phyloP scores from a whole-genome alignment of 2,329 filamentous ascomycete genomes.

The Aspergillus latus region DNA sequence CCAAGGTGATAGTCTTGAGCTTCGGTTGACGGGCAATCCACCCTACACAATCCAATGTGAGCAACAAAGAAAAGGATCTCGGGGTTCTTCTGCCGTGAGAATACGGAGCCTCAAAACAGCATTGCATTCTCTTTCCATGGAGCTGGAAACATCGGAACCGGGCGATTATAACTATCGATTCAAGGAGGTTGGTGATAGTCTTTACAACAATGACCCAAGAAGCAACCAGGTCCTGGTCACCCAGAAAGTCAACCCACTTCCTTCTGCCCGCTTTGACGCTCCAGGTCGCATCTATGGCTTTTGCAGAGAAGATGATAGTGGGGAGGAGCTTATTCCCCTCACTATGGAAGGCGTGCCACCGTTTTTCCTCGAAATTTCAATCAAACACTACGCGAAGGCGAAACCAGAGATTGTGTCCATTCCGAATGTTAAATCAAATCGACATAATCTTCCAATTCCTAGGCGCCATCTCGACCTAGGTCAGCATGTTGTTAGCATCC shows the following conservation, averaged over 20 bases:
- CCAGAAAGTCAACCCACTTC: constrained; percentile 81
- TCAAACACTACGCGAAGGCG: constrained; percentile 82
- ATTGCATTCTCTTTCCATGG: constrained; percentile 71
- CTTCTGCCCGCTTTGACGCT: constrained; percentile 76
- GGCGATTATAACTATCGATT: constrained; percentile 87
- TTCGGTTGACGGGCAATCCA: constrained; percentile 74
- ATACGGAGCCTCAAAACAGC: constrained; percentile 75
- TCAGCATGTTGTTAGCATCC: constrained; percentile 84
- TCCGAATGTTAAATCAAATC: constrained; percentile 71
- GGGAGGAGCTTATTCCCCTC: constrained; percentile 85
- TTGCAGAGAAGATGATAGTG: constrained; percentile 78
- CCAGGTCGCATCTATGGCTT: constrained; percentile 94
- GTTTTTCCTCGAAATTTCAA: constrained; percentile 86
- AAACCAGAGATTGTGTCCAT: constrained; percentile 80
- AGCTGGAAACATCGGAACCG: constrained; percentile 80
- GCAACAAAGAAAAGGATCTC: constrained; percentile 68
- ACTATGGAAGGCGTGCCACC: constrained; percentile 78
- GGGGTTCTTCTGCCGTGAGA: constrained; percentile 64
- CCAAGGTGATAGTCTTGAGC: constrained; percentile 84
- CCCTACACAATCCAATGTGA: constrained; percentile 84
- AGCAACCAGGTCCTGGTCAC: constrained; percentile 68
- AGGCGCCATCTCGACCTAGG: constrained; percentile 81
- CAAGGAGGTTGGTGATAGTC: constrained; percentile 74
- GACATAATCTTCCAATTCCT: constrained; percentile 79
- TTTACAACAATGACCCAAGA: constrained; percentile 74